Percentiles rank a stretch among this genome's conserved stretches.
Conservation (phyloP, 306 rosid species). For the Oxytropis ochrocephala region DNA sequence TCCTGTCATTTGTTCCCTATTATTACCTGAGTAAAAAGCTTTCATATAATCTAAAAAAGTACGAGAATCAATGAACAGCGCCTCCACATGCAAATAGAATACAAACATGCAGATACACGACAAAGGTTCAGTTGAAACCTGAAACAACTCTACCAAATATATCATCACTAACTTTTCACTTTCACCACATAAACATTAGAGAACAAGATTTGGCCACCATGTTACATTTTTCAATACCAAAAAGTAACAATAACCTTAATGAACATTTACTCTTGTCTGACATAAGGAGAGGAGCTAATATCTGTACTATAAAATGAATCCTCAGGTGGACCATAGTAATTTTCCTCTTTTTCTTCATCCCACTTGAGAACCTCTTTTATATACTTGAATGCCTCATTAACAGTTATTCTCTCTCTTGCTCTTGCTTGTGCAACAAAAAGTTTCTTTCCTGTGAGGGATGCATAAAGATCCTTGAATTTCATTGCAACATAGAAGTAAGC, state of each 20-base stretch:
- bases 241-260: background rate
- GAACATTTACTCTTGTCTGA: conserved; percentile 51
- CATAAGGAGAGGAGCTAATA: conserved; percentile 79
- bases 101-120: conserved; percentile 16
- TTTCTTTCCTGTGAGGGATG: conserved; percentile 57
- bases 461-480: conserved; percentile 94
- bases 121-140: conserved; percentile 7
- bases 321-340: conserved; percentile 70
- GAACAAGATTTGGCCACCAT: conserved; percentile 13
- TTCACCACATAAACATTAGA: conserved; percentile 19
- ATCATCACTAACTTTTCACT: conserved; percentile 22
- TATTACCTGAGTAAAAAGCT: background rate
- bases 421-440: conserved; percentile 85
- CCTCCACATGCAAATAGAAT: conserved; percentile 17
- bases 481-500: conserved; percentile 91
- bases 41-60: background rate
- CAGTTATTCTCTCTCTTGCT: conserved; percentile 74
- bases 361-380: conserved; percentile 88
- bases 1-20: background rate
- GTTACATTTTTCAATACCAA: conserved; percentile 19
- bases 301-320: conserved; percentile 95
- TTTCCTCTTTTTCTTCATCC: conserved; percentile 91
- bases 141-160: conserved; percentile 26
- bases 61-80: conserved; percentile 5
- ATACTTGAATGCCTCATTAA: conserved; percentile 90